Evolutionary conservation across 2,329 filamentous ascomycete genomes (phyloP).

Genomic region (Lachnellula subtilissima): DNA sequence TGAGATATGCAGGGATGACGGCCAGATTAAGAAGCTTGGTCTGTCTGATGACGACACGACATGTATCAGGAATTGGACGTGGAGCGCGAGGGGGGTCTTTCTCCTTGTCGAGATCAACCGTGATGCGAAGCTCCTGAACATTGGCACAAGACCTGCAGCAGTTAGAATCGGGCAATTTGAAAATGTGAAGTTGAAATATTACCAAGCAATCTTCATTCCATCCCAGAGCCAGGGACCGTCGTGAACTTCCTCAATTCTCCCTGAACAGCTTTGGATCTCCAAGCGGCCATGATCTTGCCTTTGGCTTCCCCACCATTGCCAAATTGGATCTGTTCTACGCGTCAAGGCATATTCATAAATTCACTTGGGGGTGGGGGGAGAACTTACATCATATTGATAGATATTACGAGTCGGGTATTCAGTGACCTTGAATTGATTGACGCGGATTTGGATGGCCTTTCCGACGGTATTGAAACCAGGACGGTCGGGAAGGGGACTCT

Average conservation of each 20-base stretch:
- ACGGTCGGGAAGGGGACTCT: slow-evolving; percentile 35
- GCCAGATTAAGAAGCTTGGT: slow-evolving; percentile 66
- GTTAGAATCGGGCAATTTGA: slow-evolving; percentile 3
- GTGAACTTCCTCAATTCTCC: slow-evolving; percentile 42
- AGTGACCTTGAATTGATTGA: slow-evolving; percentile 74
- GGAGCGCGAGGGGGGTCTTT: slow-evolving; percentile 30
- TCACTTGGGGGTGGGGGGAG: not conserved
- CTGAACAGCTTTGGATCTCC: slow-evolving; percentile 61
- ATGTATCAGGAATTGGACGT: slow-evolving; percentile 37
- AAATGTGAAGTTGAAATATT: slow-evolving; percentile 26
- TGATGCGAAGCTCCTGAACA: slow-evolving; percentile 48
- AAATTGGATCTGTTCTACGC: slow-evolving; percentile 55
- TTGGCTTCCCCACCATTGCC: slow-evolving; percentile 58
- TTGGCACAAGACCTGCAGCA: slow-evolving; percentile 32
- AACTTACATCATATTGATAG: slow-evolving; percentile 79
- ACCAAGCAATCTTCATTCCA: slow-evolving; percentile 84
- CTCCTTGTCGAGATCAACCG: slow-evolving; percentile 70
- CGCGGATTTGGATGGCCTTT: slow-evolving; percentile 45
- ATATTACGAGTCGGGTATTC: slow-evolving; percentile 57
- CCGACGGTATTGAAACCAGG: slow-evolving; percentile 56
- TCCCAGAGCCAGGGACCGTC: slow-evolving; percentile 66
- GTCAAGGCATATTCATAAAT: slow-evolving; percentile 7
- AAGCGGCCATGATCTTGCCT: slow-evolving; percentile 69
- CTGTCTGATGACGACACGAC: slow-evolving; percentile 57
- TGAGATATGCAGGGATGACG: slow-evolving; percentile 62